Percentiles rank a stretch among this genome's conserved stretches.
Evolutionary conservation across 2,329 filamentous ascomycete genomes (phyloP).

Genomic region (Penicillium sp.): DNA sequence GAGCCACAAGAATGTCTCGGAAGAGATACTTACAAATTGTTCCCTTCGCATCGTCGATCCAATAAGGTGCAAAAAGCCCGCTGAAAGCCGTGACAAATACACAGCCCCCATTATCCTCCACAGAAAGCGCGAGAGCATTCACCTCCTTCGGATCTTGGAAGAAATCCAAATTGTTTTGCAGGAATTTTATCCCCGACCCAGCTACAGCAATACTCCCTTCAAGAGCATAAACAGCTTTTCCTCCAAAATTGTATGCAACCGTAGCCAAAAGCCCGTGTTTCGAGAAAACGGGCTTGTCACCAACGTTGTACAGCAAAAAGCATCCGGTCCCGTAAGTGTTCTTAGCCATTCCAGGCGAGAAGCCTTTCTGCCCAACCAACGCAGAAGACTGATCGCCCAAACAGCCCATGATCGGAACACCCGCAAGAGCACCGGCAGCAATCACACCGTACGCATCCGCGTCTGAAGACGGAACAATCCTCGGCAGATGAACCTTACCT

Average conservation of each 20-base stretch:
- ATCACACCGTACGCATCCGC: slow-evolving; percentile 69
- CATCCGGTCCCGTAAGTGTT: slow-evolving; percentile 91
- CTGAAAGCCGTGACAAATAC: slow-evolving; percentile 89
- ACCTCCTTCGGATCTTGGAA: slow-evolving; percentile 64
- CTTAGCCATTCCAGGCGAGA: slow-evolving; percentile 79
- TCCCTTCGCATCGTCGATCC: slow-evolving; percentile 90
- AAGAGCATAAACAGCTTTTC: slow-evolving; percentile 74
- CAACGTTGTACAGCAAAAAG: slow-evolving; percentile 87
- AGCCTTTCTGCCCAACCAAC: slow-evolving; percentile 81
- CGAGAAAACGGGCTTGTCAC: slow-evolving; percentile 80
- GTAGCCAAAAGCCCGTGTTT: slow-evolving; percentile 81
- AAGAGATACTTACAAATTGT: slow-evolving; percentile 65
- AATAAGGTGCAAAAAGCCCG: slow-evolving; percentile 88
- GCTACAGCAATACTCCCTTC: slow-evolving; percentile 84
- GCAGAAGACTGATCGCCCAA: slow-evolving; percentile 85
- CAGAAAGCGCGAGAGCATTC: slow-evolving; percentile 63
- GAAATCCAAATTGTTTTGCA: slow-evolving; percentile 66
- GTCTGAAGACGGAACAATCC: slow-evolving; percentile 79
- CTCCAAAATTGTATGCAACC: slow-evolving; percentile 80
- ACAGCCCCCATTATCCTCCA: slow-evolving; percentile 77
- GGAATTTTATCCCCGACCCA: slow-evolving; percentile 76
- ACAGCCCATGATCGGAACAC: slow-evolving; percentile 73
- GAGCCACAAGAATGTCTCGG: background rate
- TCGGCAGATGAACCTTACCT: slow-evolving; percentile 70
- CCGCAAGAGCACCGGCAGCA: slow-evolving; percentile 63